phyloP scores from a whole-genome alignment of 345 rosid species.

The Eucalyptus fibrosa region DNA sequence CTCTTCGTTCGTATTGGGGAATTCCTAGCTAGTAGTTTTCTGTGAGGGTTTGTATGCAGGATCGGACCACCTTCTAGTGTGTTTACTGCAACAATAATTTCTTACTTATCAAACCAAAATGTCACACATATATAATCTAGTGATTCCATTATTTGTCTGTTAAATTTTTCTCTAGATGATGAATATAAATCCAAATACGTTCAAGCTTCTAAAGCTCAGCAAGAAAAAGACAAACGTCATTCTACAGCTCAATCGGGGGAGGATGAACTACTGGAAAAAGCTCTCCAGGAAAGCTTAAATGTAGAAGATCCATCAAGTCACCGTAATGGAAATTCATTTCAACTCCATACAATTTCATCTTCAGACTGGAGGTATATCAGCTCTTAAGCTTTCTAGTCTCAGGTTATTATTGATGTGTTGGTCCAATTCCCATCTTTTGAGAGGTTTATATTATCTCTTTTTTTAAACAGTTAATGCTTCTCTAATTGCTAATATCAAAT shows the following conservation, averaged over 20 bases:
- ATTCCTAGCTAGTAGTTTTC: neutral
- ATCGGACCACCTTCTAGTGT: neutral
- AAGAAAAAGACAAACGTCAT: neutral
- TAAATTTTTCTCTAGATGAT: neutral
- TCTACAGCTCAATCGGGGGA: slow-evolving; percentile 9
- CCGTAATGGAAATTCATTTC: neutral
- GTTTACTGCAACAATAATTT: neutral
- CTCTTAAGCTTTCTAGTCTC: neutral
- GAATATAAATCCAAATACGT: neutral
- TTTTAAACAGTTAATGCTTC: neutral
- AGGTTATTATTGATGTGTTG: neutral
- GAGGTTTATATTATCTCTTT: neutral
- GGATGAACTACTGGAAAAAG: slow-evolving; percentile 73
- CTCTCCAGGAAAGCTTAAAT: slow-evolving; percentile 59
- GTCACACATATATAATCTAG: neutral
- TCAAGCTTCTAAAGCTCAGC: neutral
- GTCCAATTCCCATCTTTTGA: neutral
- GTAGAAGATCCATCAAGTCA: slow-evolving; percentile 37
- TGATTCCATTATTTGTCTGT: neutral
- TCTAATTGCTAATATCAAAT: neutral
- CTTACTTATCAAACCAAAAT: neutral
- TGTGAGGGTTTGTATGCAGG: neutral
- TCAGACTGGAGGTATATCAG: slow-evolving; percentile 42
- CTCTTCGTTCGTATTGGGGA: neutral
- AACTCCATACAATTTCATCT: slow-evolving; percentile 8